These are phyloP conservation scores for thale cress (Arabidopsis thaliana) DNA, from an alignment of 345 rosid species.

Conservation along the genomic window DNA sequence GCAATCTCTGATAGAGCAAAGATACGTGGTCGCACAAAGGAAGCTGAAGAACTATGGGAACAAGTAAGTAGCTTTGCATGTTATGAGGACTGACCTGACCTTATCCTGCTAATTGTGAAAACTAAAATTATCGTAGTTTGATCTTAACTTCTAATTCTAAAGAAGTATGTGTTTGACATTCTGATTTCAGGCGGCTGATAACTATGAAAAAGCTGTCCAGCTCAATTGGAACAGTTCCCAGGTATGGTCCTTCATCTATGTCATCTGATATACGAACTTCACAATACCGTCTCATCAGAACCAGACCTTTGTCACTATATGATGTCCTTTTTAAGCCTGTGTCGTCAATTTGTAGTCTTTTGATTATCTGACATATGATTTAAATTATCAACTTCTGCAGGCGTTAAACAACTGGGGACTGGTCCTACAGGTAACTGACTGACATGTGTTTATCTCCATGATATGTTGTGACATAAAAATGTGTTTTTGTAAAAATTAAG, in stretches of 20 bases:
- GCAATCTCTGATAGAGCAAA: constrained; percentile 99
- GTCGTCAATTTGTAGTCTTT: constrained; percentile 5
- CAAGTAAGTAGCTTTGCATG: constrained; percentile 55
- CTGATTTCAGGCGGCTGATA: constrained; percentile 80
- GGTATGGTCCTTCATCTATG: constrained; percentile 49
- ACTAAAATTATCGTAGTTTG: constrained; percentile 5
- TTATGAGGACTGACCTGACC: not conserved
- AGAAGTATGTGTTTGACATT: constrained; percentile 3
- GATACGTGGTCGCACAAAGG: constrained; percentile 99
- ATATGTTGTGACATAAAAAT: constrained; percentile 15
- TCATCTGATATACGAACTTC: constrained; percentile 33
- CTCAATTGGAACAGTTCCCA: constrained; percentile 99
- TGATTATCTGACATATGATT: constrained; percentile 8
- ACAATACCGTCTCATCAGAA: not conserved
- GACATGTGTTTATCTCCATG: constrained; percentile 24
- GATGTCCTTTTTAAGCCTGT: not conserved
- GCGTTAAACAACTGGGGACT: constrained; percentile 99
- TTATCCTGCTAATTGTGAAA: constrained; percentile 12
- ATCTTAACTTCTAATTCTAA: constrained; percentile 21
- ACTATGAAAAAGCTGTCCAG: constrained; percentile 95
- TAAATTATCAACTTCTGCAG: constrained; percentile 55
- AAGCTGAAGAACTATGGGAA: constrained; percentile 98
- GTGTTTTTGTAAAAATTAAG: too few relatives aligned
- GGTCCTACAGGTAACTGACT: constrained; percentile 77
- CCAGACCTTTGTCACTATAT: constrained; percentile 1